Evolutionary conservation across 306 rosid species (phyloP).

Genomic region (Quercus robur): DNA sequence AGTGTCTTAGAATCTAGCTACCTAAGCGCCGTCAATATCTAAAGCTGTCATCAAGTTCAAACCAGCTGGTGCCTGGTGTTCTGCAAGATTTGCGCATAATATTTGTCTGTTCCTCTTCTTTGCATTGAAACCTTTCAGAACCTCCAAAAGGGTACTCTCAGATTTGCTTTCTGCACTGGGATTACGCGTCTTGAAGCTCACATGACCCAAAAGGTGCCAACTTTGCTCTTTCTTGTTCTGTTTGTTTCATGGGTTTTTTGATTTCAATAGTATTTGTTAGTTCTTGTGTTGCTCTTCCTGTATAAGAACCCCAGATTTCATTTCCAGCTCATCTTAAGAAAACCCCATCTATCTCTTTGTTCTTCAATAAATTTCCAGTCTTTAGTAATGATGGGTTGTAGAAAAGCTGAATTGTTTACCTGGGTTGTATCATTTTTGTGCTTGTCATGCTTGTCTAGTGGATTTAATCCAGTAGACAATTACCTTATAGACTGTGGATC

Average conservation of each 20-base stretch:
- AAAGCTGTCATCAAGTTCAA: conserved; percentile 32
- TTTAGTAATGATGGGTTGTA: conserved; percentile 33
- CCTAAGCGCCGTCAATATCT: conserved; percentile 14
- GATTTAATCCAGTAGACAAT: conserved; percentile 55
- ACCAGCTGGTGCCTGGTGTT: conserved; percentile 39
- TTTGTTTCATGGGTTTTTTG: not conserved
- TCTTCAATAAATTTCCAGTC: conserved; percentile 10
- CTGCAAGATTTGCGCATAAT: conserved; percentile 33
- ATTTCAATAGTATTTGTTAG: not conserved
- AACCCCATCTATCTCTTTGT: not conserved
- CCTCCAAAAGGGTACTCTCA: not conserved
- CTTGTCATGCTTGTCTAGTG: conserved; percentile 40
- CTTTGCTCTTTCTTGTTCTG: conserved; percentile 1
- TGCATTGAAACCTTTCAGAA: conserved; percentile 8
- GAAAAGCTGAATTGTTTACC: conserved; percentile 35
- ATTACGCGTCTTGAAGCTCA: conserved; percentile 5
- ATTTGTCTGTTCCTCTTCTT: conserved; percentile 14
- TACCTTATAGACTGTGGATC: conserved; percentile 90
- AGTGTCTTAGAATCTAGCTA: not conserved
- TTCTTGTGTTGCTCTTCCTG: conserved; percentile 13
- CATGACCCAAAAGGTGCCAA: conserved; percentile 23
- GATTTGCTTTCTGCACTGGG: conserved; percentile 6
- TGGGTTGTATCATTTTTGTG: conserved; percentile 46
- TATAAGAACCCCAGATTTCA: conserved; percentile 2
- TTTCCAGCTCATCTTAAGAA: not conserved